Evolutionary conservation across 1,139 yeast species (phyloP), one percentile per base, ranked within the genome.

Genomic region (Zygoascus sp.): DNA sequence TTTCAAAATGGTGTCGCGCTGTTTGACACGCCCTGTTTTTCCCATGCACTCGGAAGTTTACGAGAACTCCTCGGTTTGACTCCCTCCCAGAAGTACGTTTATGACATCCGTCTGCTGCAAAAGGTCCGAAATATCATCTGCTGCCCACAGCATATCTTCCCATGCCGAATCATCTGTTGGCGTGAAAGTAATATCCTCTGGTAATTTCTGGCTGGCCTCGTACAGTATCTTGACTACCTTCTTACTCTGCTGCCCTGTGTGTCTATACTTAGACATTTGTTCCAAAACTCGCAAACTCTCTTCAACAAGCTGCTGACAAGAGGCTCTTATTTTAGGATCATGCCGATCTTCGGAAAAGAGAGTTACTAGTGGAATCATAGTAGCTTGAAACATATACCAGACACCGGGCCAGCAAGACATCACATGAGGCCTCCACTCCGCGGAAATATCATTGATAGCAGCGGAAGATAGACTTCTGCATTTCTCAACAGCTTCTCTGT

Each of bases 351-450:
- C 43, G n/a, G 49, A 41, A 30, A 23, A 48, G 8, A 46, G 36
- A 13, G 44, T 28, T 4, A 44, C 44, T 5, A 46, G 11, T 6
- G 43, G 47, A 32, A 44, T 32, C 47, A 46, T 38, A 6, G 44
- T 13, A 2, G 49, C 47, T 40, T 46, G 49, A 32, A 44, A 46
- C 11, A 46, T 16, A 16, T 30, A 46, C 49, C 49, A 46, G 6
- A 46, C 49, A 5, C 40, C 43, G 2, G 42, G 13, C 49, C 49
- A 46, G 36, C 41, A 46, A 8, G 37, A 23, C 40, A 46, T 22
- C 6, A 13, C 20, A 17, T 37, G 44, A 5, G 37, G 34, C 32
- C 47, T 25, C 49, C 49, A 46, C 34, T 44, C 44, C 3, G 22
- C 17, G 8, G 32, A 7, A 8, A 43, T 44, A 10, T 13, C 23